Base-by-base conservation (phyloP, 2,329 filamentous ascomycete species). In the Aspergillus hortae region DNA sequence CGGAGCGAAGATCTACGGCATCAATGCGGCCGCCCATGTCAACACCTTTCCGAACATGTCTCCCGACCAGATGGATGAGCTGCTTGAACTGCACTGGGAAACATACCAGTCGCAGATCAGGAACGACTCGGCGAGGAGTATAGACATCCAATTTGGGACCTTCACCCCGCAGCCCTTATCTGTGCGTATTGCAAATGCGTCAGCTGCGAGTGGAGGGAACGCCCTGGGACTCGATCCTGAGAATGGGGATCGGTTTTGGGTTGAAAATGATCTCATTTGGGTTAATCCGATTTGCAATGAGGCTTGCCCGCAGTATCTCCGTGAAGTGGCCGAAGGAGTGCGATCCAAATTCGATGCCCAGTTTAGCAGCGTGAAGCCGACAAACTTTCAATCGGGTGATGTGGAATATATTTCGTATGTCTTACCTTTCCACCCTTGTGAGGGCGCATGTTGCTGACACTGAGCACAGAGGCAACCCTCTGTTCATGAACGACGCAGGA, bases 191-290 rank as follows among this genome's bases (percentile, higher is more conserved):
- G 52, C 52, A 4, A 23, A 35, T 9, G 46, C 36, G 3, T 41
- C 32, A 9, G 32, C 7, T 30, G 50, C 14, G 6, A 44, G 23
- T 17, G 53, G 50, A 1, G 50, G 50, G 2, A 55, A 55, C 35
- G 33, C 53, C 12, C 32, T 55, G 12, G 53, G 53, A 4, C 32
- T 55, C 11, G 15, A 53, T 27, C 53, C 53, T 10, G 21, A 41
- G 4, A 40, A 55, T 23, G 53, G 53, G 0, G 53, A 55, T 25
- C 35, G 51, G 5, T 42, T 55, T 46, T 55, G 50, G 53, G 41
- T 55, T 11, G 53, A 55, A 30, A 53, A 55, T 45, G 44, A 52
- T 17, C 36, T 55, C 5, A 46, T 55, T 27, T 55, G 53, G 53
- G 12, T 42, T 1, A 52, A 55, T 17, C 36, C 42, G 1, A 32